Percentiles rank a stretch among this genome's conserved stretches.
Evolutionary conservation across 208 protist genomes (phyloP).

Genomic region (Wallacemonas sp.): DNA sequence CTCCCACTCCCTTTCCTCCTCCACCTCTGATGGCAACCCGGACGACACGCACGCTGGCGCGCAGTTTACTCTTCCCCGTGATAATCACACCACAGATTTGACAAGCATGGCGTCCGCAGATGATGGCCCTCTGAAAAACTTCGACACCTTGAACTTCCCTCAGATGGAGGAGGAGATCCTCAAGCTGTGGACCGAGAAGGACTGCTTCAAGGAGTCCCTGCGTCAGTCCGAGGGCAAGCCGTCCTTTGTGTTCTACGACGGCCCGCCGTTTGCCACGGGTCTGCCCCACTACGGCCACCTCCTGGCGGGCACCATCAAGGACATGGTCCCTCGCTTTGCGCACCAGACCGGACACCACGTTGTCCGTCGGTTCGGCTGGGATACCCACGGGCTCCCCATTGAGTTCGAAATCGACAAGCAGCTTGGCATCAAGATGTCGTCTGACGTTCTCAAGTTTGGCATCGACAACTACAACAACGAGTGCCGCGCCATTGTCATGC

Average conservation of each 20-base stretch:
- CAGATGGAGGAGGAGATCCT: slow-evolving; percentile 94
- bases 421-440: slow-evolving; percentile 88
- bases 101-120: background rate
- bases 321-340: slow-evolving; percentile 98
- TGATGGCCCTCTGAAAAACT: slow-evolving; percentile 50
- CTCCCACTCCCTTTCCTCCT: slow-evolving; percentile 20
- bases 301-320: slow-evolving; percentile 99
- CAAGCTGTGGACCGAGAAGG: slow-evolving; percentile 94
- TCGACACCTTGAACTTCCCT: slow-evolving; percentile 90
- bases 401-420: slow-evolving; percentile 99
- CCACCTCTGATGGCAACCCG: slow-evolving; percentile 6
- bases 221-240: slow-evolving; percentile 90
- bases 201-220: slow-evolving; percentile 96
- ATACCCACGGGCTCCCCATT: slow-evolving; percentile 98
- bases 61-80: background rate
- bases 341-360: slow-evolving; percentile 98
- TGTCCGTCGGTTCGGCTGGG: slow-evolving; percentile 99
- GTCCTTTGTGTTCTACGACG: slow-evolving; percentile 98
- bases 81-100: background rate
- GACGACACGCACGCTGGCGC: background rate
- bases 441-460: slow-evolving; percentile 96
- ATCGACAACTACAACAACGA: slow-evolving; percentile 99
- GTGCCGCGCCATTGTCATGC: slow-evolving; percentile 99
- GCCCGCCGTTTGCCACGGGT: slow-evolving; percentile 99
- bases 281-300: slow-evolving; percentile 99